These are phyloP conservation scores for Gracilaria domingensis DNA, from an alignment of 23 red algal genomes.

Conservation along the genomic window DNA sequence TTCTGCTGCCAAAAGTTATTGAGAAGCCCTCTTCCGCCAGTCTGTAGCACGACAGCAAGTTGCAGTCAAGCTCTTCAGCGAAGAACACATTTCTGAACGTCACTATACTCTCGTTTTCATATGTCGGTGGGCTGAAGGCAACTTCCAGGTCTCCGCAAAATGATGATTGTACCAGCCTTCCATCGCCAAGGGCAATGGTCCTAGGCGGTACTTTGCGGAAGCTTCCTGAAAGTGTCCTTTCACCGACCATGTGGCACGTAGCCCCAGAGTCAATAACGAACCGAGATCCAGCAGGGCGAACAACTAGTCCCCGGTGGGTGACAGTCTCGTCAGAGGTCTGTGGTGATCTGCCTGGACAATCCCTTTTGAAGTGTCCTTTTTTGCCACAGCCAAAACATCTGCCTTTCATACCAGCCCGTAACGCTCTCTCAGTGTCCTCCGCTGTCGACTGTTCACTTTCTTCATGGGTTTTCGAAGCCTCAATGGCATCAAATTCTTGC, in stretches of 20 bases:
- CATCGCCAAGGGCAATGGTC: no score
- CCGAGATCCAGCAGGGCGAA: no score
- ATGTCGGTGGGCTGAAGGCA: no score
- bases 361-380: background rate
- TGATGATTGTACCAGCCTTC: no score
- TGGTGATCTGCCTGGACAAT: background rate
- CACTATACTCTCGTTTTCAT: background rate
- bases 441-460: no score
- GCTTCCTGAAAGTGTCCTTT: no score
- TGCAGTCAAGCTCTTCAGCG: background rate
- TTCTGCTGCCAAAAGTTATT: background rate
- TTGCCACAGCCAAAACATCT: background rate
- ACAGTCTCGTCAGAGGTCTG: background rate
- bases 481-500: conserved; percentile 40
- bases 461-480: no score
- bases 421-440: background rate
- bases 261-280: conserved; percentile 35
- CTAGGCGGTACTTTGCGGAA: no score
- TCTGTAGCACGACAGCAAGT: conserved; percentile 1
- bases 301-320: background rate
- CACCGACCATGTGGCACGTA: conserved; percentile 14
- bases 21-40: background rate
- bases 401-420: background rate
- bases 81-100: background rate
- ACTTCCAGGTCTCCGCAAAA: no score